Conservation (phyloP, 306 rosid species). For the Casuarina glauca region DNA sequence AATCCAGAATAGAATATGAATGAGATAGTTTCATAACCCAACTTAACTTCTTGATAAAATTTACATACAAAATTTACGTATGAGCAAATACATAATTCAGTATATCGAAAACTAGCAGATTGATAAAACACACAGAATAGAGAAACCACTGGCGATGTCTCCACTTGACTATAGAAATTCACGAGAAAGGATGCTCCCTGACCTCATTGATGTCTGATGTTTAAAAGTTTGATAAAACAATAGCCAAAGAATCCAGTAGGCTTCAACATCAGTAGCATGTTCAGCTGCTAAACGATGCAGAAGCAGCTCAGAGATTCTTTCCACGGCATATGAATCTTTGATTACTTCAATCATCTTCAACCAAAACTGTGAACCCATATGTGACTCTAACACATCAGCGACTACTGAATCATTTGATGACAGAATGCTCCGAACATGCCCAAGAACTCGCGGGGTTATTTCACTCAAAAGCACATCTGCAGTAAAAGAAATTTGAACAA, state of each 20-base stretch:
- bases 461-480: conserved; percentile 73
- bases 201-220: conserved; percentile 70
- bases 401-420: conserved; percentile 43
- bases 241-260: conserved; percentile 89
- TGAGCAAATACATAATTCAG: too few species aligned
- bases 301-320: conserved; percentile 85
- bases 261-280: conserved; percentile 67
- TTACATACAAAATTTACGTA: too few species aligned
- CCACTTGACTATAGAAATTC: background rate
- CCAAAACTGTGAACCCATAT: conserved; percentile 66
- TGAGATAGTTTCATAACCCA: too few species aligned
- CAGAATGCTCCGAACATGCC: conserved; percentile 51
- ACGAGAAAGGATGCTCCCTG: conserved; percentile 32
- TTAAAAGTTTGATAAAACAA: conserved; percentile 53
- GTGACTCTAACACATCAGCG: conserved; percentile 45
- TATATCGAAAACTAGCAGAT: too few species aligned
- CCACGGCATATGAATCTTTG: conserved; percentile 66
- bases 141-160: background rate
- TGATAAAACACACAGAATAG: background rate
- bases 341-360: conserved; percentile 65
- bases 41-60: too few species aligned
- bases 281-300: conserved; percentile 63
- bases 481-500: conserved; percentile 30
- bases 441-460: conserved; percentile 49
- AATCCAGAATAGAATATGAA: background rate